Percentiles rank a stretch among this genome's conserved stretches.
These are phyloP conservation scores for Lentithecium fluviatile DNA, from an alignment of 495 filamentous ascomycete species.

Conservation along the genomic window DNA sequence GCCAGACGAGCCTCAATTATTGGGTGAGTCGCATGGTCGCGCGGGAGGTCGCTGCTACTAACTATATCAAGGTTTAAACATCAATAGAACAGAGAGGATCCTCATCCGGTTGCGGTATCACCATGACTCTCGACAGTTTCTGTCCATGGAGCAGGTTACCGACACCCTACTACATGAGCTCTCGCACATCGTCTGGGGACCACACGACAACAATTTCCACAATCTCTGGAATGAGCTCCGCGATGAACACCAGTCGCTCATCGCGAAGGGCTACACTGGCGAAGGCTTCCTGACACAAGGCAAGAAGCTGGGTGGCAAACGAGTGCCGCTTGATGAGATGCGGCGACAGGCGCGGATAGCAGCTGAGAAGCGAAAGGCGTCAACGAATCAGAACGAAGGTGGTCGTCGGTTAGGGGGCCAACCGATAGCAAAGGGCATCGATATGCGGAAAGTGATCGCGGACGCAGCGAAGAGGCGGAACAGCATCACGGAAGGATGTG, in stretches of 20 bases:
- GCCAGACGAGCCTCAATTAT: conserved; percentile 68
- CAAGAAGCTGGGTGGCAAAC: conserved; percentile 66
- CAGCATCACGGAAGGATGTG: conserved; percentile 68
- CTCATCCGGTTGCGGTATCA: conserved; percentile 80
- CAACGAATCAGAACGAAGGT: conserved; percentile 50
- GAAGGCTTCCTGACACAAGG: conserved; percentile 83
- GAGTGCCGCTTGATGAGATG: conserved; percentile 71
- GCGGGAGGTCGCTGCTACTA: background rate
- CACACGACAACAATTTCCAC: conserved; percentile 81
- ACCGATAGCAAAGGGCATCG: conserved; percentile 58
- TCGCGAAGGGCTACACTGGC: conserved; percentile 82
- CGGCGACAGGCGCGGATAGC: conserved; percentile 70
- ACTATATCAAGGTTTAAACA: conserved; percentile 62
- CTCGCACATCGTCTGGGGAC: conserved; percentile 79
- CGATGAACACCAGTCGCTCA: conserved; percentile 74
- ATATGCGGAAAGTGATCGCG: conserved; percentile 73
- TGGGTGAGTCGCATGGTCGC: conserved; percentile 53
- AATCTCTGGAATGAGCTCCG: conserved; percentile 84
- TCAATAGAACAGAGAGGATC: conserved; percentile 72
- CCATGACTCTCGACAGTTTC: conserved; percentile 71
- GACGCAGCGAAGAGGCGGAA: conserved; percentile 70
- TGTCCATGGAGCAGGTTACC: conserved; percentile 73
- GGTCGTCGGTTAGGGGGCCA: conserved; percentile 74
- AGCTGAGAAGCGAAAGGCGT: conserved; percentile 67
- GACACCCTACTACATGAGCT: conserved; percentile 97